These are phyloP conservation scores for Trametes elegans DNA, from an alignment of 768 basidiomycete genomes.

Conservation along the genomic window DNA sequence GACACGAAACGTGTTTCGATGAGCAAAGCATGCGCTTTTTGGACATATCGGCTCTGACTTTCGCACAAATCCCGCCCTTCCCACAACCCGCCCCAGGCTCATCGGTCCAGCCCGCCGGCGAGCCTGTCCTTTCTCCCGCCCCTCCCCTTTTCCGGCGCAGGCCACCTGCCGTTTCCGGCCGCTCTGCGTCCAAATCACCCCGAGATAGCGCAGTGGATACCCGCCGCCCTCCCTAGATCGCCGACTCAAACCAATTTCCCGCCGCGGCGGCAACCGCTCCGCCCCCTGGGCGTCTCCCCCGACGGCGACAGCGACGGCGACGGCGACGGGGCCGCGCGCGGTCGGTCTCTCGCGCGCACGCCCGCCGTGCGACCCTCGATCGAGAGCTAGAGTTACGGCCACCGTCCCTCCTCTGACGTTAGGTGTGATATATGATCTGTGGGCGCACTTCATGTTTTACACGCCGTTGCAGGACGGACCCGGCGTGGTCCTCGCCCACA, in stretches of 20 bases:
- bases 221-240: slow-evolving; percentile 13
- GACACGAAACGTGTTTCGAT: slow-evolving; percentile 79
- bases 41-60: slow-evolving; percentile 32
- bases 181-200: slow-evolving; percentile 3
- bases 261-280: slow-evolving; percentile 17
- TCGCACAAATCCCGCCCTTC: slow-evolving; percentile 8
- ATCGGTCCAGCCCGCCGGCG: not conserved
- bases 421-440: slow-evolving; percentile 17
- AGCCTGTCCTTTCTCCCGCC: slow-evolving; percentile 6
- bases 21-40: slow-evolving; percentile 39
- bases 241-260: slow-evolving; percentile 20
- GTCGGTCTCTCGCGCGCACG: not conserved
- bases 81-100: slow-evolving; percentile 7
- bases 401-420: slow-evolving; percentile 2
- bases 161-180: not conserved
- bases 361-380: not conserved
- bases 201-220: slow-evolving; percentile 6
- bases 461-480: slow-evolving; percentile 12
- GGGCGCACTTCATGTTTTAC: slow-evolving; percentile 9
- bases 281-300: no score
- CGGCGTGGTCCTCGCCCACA: slow-evolving; percentile 13
- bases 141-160: slow-evolving; percentile 5
- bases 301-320: no score
- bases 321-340: slow-evolving; percentile 1
- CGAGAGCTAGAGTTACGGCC: not conserved